Percentiles rank a stretch among this genome's conserved stretches.
Conservation (phyloP, 805 yeast species). For the Candida michaelii region DNA sequence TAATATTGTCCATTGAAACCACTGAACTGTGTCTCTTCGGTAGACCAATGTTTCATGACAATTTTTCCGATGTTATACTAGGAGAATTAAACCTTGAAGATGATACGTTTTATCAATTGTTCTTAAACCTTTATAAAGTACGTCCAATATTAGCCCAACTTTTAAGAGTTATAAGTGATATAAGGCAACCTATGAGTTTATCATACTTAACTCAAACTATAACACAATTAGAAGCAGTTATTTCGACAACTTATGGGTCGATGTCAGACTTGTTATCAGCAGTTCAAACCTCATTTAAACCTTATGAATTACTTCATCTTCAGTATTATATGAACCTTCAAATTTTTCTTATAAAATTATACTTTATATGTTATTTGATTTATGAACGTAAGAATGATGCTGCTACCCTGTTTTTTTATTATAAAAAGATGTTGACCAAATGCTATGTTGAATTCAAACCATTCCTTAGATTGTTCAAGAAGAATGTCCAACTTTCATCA, state of each 20-base stretch:
- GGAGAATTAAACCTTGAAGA: slow-evolving; percentile 12
- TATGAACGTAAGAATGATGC: slow-evolving; percentile 29
- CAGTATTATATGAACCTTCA: slow-evolving; percentile 3
- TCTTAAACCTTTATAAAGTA: slow-evolving; percentile 6
- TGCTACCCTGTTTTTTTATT: slow-evolving; percentile 31
- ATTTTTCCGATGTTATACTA: slow-evolving; percentile 10
- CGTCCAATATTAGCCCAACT: slow-evolving; percentile 9
- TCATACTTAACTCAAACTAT: not conserved
- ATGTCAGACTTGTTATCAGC: not conserved
- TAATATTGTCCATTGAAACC: slow-evolving; percentile 10
- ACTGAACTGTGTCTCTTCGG: slow-evolving; percentile 14
- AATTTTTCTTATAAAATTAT: slow-evolving; percentile 7
- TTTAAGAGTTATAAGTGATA: slow-evolving; percentile 4
- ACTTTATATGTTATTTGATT: slow-evolving; percentile 8
- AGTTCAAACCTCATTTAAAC: not conserved
- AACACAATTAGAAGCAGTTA: not conserved
- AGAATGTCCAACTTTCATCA: not conserved
- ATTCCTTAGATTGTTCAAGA: slow-evolving; percentile 16
- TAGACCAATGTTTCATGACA: slow-evolving; percentile 8
- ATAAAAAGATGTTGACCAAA: slow-evolving; percentile 25
- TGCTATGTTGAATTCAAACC: slow-evolving; percentile 25
- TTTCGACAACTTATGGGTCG: not conserved
- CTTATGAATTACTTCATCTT: not conserved
- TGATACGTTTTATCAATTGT: slow-evolving; percentile 8
- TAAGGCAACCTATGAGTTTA: slow-evolving; percentile 8